phyloP scores from a whole-genome alignment of 805 yeast genomes.

The Schwanniomyces yamadae region DNA sequence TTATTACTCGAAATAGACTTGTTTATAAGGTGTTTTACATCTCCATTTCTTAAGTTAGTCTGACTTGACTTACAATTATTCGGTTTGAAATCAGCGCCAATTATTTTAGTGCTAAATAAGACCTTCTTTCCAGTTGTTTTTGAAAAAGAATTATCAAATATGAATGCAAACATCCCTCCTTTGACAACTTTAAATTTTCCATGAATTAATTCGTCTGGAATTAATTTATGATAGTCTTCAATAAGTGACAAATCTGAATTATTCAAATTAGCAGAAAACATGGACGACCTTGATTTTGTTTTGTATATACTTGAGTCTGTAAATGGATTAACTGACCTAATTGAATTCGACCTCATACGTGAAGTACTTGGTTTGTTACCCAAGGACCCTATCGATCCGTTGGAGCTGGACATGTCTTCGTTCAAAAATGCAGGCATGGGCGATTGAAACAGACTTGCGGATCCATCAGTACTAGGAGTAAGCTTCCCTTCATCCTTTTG shows the following conservation, averaged over 20 bases:
- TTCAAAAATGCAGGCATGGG: neutral
- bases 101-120: slow-evolving; percentile 50
- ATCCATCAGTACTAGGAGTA: slow-evolving; percentile 2
- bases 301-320: slow-evolving; percentile 31
- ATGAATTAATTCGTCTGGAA: slow-evolving; percentile 58
- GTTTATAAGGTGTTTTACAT: neutral
- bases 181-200: slow-evolving; percentile 59
- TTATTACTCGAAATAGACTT: neutral
- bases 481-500: slow-evolving; percentile 25
- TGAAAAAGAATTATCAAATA: slow-evolving; percentile 89
- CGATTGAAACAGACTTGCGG: neutral
- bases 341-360: slow-evolving; percentile 24
- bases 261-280: slow-evolving; percentile 38
- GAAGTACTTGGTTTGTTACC: slow-evolving; percentile 3
- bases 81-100: neutral
- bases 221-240: slow-evolving; percentile 53
- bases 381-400: neutral
- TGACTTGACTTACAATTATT: too few relatives aligned
- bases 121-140: slow-evolving; percentile 82
- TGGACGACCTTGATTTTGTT: slow-evolving; percentile 34
- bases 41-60: too few relatives aligned
- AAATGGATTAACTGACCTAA: slow-evolving; percentile 33
- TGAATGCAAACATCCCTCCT: slow-evolving; percentile 80
- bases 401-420: slow-evolving; percentile 50
- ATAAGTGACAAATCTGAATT: slow-evolving; percentile 48